These are phyloP conservation scores for Cruciata laevipes DNA, from an alignment of 257 asterid genomes.

Conservation along the genomic window DNA sequence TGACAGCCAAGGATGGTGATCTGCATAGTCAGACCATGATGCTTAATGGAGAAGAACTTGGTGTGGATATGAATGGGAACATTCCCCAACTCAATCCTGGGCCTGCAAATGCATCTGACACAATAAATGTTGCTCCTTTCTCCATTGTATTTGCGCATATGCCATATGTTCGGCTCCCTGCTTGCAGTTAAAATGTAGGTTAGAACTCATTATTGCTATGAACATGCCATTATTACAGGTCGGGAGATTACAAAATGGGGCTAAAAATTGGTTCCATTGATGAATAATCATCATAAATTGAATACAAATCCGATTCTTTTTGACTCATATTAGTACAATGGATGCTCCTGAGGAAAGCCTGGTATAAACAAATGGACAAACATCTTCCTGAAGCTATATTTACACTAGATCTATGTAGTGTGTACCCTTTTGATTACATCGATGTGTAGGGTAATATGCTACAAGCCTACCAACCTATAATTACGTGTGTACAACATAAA, in stretches of 20 bases:
- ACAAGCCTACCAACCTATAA: conserved; percentile 26
- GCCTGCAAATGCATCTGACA: conserved; percentile 41
- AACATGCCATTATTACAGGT: not conserved
- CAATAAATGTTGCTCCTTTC: conserved; percentile 47
- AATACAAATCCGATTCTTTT: not conserved
- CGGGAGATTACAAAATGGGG: conserved; percentile 13
- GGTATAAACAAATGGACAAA: not conserved
- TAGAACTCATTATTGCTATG: conserved; percentile 1
- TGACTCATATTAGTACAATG: not conserved
- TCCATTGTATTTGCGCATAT: conserved; percentile 75
- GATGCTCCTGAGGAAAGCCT: not conserved
- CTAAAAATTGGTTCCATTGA: conserved; percentile 16
- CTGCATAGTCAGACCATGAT: conserved; percentile 60
- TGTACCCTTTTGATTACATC: not conserved
- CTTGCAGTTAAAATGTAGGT: conserved; percentile 40
- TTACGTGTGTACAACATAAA: conserved; percentile 11
- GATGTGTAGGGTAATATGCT: not conserved
- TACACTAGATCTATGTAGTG: conserved; percentile 6
- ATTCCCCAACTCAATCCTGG: conserved; percentile 55
- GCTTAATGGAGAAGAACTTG: conserved; percentile 57
- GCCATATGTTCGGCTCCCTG: conserved; percentile 46
- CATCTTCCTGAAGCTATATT: conserved; percentile 4
- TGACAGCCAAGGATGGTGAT: conserved; percentile 66
- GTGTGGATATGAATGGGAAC: conserved; percentile 35
- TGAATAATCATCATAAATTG: not conserved